A percentile compares a stretch with the other conserved stretches of the same genome.
These are phyloP conservation scores for Pseudognaphalium luteoalbum DNA, from an alignment of 129 eudicot genomes.

Conservation along the genomic window DNA sequence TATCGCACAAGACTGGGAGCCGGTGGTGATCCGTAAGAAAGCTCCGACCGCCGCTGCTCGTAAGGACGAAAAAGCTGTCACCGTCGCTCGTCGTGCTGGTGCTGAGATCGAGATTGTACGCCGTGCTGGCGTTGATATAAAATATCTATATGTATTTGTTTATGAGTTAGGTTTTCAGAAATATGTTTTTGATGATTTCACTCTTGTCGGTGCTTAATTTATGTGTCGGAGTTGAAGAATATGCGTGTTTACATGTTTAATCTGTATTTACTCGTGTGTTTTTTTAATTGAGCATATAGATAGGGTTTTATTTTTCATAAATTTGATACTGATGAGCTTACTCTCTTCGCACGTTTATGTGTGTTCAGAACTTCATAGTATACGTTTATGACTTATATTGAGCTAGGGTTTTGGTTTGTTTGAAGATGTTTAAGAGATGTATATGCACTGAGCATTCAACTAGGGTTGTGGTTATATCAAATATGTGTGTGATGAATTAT, in stretches of 20 bases:
- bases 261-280: not conserved
- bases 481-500: not conserved
- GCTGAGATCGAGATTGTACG: slow-evolving; percentile 90
- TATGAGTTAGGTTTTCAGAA: not conserved
- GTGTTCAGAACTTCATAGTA: slow-evolving; percentile 5
- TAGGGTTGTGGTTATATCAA: not conserved
- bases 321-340: not conserved
- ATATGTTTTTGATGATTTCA: not conserved
- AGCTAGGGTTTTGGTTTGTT: slow-evolving; percentile 25
- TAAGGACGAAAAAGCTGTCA: slow-evolving; percentile 93
- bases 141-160: not conserved
- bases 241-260: slow-evolving; percentile 13
- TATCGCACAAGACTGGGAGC: slow-evolving; percentile 88
- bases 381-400: not conserved
- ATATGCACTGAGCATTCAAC: not conserved
- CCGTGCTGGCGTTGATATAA: not conserved
- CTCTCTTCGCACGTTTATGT: not conserved
- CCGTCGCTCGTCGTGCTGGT: slow-evolving; percentile 98
- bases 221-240: slow-evolving; percentile 22
- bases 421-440: not conserved
- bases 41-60: slow-evolving; percentile 93
- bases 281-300: not conserved
- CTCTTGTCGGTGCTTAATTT: not conserved
- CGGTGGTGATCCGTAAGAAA: slow-evolving; percentile 89
- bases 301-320: slow-evolving; percentile 24